Evolutionary conservation across 495 filamentous ascomycete species (phyloP), one percentile per base, ranked within the genome.

Genomic region (Jackrogersella minutella): DNA sequence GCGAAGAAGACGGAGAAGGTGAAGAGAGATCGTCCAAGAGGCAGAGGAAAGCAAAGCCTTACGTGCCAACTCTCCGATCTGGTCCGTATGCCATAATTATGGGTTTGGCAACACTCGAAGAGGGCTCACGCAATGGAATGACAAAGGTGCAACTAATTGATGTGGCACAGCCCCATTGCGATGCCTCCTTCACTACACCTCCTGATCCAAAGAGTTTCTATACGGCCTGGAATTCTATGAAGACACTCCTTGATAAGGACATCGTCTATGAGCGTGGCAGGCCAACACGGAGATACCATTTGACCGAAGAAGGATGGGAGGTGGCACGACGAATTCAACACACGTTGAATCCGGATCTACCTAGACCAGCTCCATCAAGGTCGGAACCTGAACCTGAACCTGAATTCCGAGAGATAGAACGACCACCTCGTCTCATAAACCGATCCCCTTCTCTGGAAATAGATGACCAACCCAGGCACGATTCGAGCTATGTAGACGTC

Each of bases 151-250:
- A 90, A 54, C 71, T 91, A 16, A 90, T 93, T 39, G 88, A 88
- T 53, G 79, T 79, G 3, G 91, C 91, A 10, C 88, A 94, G 69
- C 85, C 85, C 16, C 81, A 88, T 73, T 93, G 88, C 66, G 90
- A 93, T 72, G 77, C 88, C 4, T 93, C 90, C 0, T 93, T 93
- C 70, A 90, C 85, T 0, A 86, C 85, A 1, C 88, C 90, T 5
- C 76, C 78, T 8, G 88, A 93, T 50, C 78, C 89, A 2, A 88
- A 79, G 4, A 90, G 86, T 66, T 90, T 83, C 70, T 92, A 91
- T 65, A 95, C 91, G 1, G 92, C 91, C 0, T 96, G 92, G 92
- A 88, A 83, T 70, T 91, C 90, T 0, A 96, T 96, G 86, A 93
- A 91, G 68, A 91, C 88, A 0, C 78, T 95, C 24, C 67, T 87